Percentiles rank a stretch among this genome's conserved stretches.
Conservation (phyloP, 768 basidiomycete species). For the Xerocomus potaroensis region DNA sequence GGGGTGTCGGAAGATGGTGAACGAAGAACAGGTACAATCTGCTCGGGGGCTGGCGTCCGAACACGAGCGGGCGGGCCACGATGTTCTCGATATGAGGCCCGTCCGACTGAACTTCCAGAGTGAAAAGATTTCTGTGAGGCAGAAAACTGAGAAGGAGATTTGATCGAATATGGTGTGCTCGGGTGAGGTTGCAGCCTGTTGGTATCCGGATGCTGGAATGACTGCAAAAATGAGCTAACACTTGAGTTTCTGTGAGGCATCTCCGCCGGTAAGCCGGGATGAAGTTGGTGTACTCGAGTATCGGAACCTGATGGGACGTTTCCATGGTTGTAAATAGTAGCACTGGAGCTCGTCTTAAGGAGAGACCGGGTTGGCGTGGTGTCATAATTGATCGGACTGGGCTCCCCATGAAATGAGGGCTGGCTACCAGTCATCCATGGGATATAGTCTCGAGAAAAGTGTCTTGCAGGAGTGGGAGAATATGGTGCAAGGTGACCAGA, state of each 20-base stretch:
- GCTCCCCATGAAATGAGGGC: slow-evolving; percentile 17
- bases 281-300: neutral
- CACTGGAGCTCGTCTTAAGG: neutral
- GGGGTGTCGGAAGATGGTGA: neutral
- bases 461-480: slow-evolving; percentile 12
- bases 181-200: neutral
- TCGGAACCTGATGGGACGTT: neutral
- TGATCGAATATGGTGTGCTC: slow-evolving; percentile 1
- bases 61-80: slow-evolving; percentile 11
- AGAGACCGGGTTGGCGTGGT: neutral
- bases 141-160: slow-evolving; percentile 12
- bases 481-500: slow-evolving; percentile 20
- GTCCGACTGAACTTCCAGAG: slow-evolving; percentile 19
- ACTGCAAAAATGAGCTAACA: neutral
- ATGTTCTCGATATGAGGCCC: slow-evolving; percentile 20
- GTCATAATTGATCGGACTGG: slow-evolving; percentile 1
- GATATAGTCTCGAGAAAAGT: slow-evolving; percentile 4
- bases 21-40: neutral
- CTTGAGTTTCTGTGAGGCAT: neutral
- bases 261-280: neutral
- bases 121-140: slow-evolving; percentile 11
- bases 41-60: slow-evolving; percentile 7
- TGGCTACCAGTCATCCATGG: slow-evolving; percentile 9
- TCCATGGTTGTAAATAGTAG: neutral
- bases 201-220: neutral